A percentile compares a stretch with the other conserved stretches of the same genome.
Conservation (phyloP, 208 protist genomes). For the Trypanosoma caninum region DNA sequence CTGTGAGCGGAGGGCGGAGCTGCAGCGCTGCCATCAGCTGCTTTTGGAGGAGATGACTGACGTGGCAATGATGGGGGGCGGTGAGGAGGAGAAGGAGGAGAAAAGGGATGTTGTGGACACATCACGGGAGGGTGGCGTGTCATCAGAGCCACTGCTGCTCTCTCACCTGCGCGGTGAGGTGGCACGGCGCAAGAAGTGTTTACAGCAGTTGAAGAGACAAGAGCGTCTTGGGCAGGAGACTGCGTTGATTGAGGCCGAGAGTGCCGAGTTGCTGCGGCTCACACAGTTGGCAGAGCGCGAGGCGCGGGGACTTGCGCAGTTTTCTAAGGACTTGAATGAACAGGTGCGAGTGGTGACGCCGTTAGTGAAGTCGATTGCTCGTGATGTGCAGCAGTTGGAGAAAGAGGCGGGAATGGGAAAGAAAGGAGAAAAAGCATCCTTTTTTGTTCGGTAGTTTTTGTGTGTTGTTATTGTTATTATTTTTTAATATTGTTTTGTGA, state of each 20-base stretch:
- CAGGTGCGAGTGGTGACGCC: slow-evolving; percentile 8
- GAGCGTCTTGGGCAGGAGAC: neutral
- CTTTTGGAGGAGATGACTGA: slow-evolving; percentile 6
- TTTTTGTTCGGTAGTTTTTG: slow-evolving; percentile 1
- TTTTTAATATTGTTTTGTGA: too few species aligned
- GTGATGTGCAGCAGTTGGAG: slow-evolving; percentile 9
- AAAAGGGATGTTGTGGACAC: too few species aligned
- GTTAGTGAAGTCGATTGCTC: slow-evolving; percentile 6
- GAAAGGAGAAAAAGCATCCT: neutral
- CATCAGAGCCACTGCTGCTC: neutral
- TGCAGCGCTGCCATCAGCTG: slow-evolving; percentile 11
- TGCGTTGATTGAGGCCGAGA: slow-evolving; percentile 8
- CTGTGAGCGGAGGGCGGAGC: slow-evolving; percentile 6
- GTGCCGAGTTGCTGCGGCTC: slow-evolving; percentile 2
- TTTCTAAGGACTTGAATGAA: slow-evolving; percentile 3
- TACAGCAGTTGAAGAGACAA: slow-evolving; percentile 8
- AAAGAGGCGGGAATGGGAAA: neutral
- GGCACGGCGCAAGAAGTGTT: neutral
- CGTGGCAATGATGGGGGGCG: neutral
- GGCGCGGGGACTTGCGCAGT: neutral
- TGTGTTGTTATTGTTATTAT: slow-evolving; percentile 13
- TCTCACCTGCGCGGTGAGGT: slow-evolving; percentile 9
- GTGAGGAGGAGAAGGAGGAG: neutral
- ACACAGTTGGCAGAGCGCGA: neutral
- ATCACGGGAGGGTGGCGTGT: too few species aligned